phyloP scores from a whole-genome alignment of 495 filamentous ascomycete genomes.

The Hypoxylon lenormandii region DNA sequence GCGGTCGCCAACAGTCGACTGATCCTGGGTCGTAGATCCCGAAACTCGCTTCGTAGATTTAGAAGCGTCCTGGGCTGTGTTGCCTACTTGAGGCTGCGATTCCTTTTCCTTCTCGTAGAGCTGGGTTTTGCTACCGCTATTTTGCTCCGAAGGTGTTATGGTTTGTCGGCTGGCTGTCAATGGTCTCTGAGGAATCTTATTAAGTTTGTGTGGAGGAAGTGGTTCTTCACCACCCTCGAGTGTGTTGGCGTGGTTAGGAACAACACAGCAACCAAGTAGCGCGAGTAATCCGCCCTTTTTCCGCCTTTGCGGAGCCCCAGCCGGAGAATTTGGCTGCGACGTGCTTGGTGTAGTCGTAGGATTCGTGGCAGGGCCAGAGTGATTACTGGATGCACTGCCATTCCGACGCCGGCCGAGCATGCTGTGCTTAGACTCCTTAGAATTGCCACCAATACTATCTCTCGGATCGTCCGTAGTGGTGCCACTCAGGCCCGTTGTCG shows the following conservation, averaged over 20 bases:
- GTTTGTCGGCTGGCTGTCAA: constrained; percentile 67
- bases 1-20: constrained; percentile 57
- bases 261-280: constrained; percentile 83
- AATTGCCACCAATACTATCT: constrained; percentile 70
- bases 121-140: constrained; percentile 64
- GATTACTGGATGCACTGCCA: constrained; percentile 71
- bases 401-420: constrained; percentile 74
- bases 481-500: constrained; percentile 73
- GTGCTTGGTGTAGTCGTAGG: constrained; percentile 60
- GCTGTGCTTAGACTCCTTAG: constrained; percentile 75
- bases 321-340: constrained; percentile 62
- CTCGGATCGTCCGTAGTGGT: constrained; percentile 70
- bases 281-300: constrained; percentile 77
- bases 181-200: constrained; percentile 65
- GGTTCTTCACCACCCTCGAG: constrained; percentile 70
- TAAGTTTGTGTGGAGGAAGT: constrained; percentile 74
- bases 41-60: constrained; percentile 60
- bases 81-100: constrained; percentile 41
- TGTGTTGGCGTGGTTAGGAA: constrained; percentile 71
- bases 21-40: constrained; percentile 59
- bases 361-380: constrained; percentile 60
- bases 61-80: constrained; percentile 46
- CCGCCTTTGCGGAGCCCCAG: constrained; percentile 61
- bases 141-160: constrained; percentile 65
- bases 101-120: constrained; percentile 60